Conservation (phyloP, 345 rosid genomes). For the Salix arbutifolia region DNA sequence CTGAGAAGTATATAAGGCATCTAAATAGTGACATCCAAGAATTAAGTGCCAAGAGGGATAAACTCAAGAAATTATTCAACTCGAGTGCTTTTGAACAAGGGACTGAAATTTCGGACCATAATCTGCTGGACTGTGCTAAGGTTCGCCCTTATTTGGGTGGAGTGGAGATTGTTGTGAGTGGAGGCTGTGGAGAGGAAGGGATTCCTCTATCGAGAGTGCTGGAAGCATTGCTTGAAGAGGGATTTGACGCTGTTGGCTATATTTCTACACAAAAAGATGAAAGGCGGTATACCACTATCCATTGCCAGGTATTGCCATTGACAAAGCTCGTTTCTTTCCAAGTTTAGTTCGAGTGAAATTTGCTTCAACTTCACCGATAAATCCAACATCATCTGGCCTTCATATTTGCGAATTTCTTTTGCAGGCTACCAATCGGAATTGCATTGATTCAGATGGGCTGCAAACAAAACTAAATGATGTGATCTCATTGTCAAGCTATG, state of each 20-base stretch:
- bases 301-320: conserved; percentile 27
- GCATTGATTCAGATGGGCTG: conserved; percentile 16
- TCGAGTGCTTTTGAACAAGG: conserved; percentile 11
- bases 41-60: conserved; percentile 39
- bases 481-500: not conserved
- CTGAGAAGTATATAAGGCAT: conserved; percentile 56
- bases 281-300: conserved; percentile 19
- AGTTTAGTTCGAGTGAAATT: not conserved
- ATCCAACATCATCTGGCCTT: not conserved
- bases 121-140: conserved; percentile 10
- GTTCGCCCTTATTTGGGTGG: conserved; percentile 42
- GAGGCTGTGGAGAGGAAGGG: conserved; percentile 23
- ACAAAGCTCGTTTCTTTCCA: not conserved
- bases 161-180: conserved; percentile 44
- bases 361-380: not conserved
- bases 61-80: conserved; percentile 31
- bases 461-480: conserved; percentile 21
- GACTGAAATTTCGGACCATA: not conserved
- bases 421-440: conserved; percentile 15
- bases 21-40: conserved; percentile 41
- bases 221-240: conserved; percentile 23
- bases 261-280: conserved; percentile 17
- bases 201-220: conserved; percentile 29
- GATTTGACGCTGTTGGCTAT: conserved; percentile 28
- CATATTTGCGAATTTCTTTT: not conserved